These are phyloP conservation scores for Lindgomyces ingoldianus DNA, from an alignment of 495 filamentous ascomycete genomes.

Conservation along the genomic window DNA sequence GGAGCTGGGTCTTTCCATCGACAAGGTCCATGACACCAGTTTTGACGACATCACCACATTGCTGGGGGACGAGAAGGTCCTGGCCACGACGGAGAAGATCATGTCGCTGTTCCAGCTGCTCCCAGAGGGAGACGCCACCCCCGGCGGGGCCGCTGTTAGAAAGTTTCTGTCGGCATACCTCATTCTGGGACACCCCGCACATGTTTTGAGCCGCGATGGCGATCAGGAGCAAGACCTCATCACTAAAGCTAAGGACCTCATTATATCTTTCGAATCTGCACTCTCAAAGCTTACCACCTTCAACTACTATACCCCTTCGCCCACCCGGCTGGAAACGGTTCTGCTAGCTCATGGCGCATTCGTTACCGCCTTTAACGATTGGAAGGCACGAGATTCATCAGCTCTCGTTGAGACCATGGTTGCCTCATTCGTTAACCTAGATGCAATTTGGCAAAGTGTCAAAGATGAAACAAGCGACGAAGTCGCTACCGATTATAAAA, in stretches of 20 bases:
- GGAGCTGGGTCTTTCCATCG: constrained; percentile 70
- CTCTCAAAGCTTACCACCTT: constrained; percentile 51
- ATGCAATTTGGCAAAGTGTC: constrained; percentile 94
- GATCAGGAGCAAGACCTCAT: constrained; percentile 89
- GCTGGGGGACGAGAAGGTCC: constrained; percentile 72
- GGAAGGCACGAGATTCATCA: constrained; percentile 90
- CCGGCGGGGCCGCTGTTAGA: constrained; percentile 77
- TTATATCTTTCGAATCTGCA: constrained; percentile 79
- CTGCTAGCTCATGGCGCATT: constrained; percentile 77
- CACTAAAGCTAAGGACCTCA: constrained; percentile 79
- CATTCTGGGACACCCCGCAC: constrained; percentile 87
- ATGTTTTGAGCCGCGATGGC: constrained; percentile 80
- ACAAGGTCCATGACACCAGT: constrained; percentile 67
- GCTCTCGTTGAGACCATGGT: constrained; percentile 93
- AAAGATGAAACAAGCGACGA: constrained; percentile 85
- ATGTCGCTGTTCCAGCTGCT: constrained; percentile 76
- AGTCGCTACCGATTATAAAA: constrained; percentile 83
- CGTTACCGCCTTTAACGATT: constrained; percentile 87
- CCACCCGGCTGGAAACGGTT: constrained; percentile 57
- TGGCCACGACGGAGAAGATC: constrained; percentile 68
- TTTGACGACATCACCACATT: constrained; percentile 82
- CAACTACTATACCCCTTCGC: constrained; percentile 45
- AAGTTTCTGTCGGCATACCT: constrained; percentile 92
- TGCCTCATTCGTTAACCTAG: constrained; percentile 89
- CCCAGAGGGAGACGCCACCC: constrained; percentile 65